Evolutionary conservation across 257 asterid species (phyloP), one percentile per base, ranked within the genome.

Genomic region (Solanum chmielewskii): DNA sequence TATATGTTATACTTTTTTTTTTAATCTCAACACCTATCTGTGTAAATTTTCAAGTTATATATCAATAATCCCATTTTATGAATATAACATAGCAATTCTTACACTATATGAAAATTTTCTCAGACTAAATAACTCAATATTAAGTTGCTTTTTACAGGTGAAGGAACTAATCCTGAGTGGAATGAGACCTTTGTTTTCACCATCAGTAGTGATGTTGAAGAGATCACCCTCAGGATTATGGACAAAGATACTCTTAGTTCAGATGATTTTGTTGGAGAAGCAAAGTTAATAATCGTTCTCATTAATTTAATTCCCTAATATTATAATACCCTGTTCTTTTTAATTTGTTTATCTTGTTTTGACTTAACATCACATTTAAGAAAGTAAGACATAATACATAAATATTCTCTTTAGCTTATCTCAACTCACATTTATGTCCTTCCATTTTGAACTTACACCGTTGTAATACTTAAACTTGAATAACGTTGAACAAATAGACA

Each of bases 221-320:
- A 94, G 82, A 85, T 96, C 83, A 91, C 87, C 87, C 89, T 96
- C 91, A 96, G 88, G 86, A 45, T 96, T 52, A 89, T 93, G 95
- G 99, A 96, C 90, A 94, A 90, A 27, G 98, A 96, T 69, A 88
- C 85, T 25, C 62, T 93, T n/a, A 90, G 93, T 27, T 81, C 25
- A 0, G 99, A 95, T 86, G 99, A 95, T 86, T 87, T 93, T 75
- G 84, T 96, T 37, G 98, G 98, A 27, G 96, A 96, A 91, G 93
- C 94, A 85, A 93, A 87, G 99, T 96, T 83, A 93, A 96, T 90
- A 83, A 59, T 89, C 66, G 39, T 16, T 37, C 59, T 7, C 2
- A 33, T 81, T 85, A 31, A 9, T 86, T 71, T 18, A 56, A 56
- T 56, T 66, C 4, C 20, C 76, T 76, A 49, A 23, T 15, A 23